Evolutionary conservation across 2,329 filamentous ascomycete genomes (phyloP).

Genomic region (Hypoxylon sp.): DNA sequence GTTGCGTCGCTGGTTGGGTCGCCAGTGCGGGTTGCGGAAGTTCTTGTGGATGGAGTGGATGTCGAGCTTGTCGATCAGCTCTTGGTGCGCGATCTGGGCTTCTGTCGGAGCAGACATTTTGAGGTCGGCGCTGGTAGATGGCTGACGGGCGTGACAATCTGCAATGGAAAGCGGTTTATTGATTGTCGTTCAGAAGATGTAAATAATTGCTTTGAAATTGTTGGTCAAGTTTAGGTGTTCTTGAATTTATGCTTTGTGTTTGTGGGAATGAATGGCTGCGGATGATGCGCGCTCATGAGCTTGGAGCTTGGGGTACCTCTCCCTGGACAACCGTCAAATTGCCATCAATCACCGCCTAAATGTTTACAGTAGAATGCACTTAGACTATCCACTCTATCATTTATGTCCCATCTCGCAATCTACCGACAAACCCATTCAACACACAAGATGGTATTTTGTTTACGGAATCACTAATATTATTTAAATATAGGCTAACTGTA

Average conservation of each 20-base stretch:
- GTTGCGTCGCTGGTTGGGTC: constrained; percentile 93
- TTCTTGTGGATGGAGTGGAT: constrained; percentile 87
- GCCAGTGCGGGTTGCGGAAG: constrained; percentile 93
- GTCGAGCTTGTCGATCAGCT: constrained; percentile 91
- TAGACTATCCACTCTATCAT: neutral
- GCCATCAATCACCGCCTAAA: constrained; percentile 55
- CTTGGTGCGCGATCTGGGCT: constrained; percentile 83
- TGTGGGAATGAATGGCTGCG: constrained; percentile 3
- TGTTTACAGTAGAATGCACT: constrained; percentile 3
- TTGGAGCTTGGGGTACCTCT: neutral
- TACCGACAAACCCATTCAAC: constrained; percentile 6
- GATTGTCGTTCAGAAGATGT: neutral
- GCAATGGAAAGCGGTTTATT: neutral
- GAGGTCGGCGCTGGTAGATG: constrained; percentile 48
- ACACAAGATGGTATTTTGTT: constrained; percentile 46
- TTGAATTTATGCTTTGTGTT: neutral
- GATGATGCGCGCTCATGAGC: neutral
- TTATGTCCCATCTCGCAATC: constrained; percentile 11
- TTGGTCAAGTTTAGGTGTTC: constrained; percentile 1
- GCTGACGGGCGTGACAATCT: neutral
- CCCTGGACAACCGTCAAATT: constrained; percentile 32
- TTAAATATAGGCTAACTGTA: constrained; percentile 29
- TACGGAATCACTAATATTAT: neutral
- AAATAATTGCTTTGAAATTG: neutral
- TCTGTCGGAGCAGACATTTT: constrained; percentile 75